These are phyloP conservation scores for Nigrospora sphaerica DNA, from an alignment of 2,329 filamentous ascomycete species.

Conservation along the genomic window DNA sequence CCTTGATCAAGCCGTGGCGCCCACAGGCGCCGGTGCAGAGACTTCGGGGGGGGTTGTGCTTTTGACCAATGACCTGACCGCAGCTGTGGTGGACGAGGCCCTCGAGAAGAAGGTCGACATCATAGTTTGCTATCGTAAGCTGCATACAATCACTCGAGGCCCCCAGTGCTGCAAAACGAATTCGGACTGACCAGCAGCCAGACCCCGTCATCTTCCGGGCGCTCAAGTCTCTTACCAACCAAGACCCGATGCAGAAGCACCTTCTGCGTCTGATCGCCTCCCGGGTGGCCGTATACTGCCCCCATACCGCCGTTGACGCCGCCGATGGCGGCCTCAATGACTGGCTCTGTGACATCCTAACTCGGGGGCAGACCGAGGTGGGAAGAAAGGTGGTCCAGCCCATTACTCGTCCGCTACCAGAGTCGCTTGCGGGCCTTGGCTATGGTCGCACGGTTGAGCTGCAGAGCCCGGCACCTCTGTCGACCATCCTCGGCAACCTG, in stretches of 20 bases:
- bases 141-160: neutral
- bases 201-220: conserved; percentile 95
- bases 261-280: conserved; percentile 75
- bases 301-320: conserved; percentile 91
- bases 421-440: conserved; percentile 38
- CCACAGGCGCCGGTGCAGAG: conserved; percentile 26
- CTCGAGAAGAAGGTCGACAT: conserved; percentile 69
- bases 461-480: conserved; percentile 26
- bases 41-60: conserved; percentile 31
- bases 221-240: conserved; percentile 79
- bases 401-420: conserved; percentile 30
- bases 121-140: conserved; percentile 80
- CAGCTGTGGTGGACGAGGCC: conserved; percentile 82
- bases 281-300: conserved; percentile 91
- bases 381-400: conserved; percentile 37
- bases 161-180: conserved; percentile 4
- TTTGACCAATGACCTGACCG: conserved; percentile 82
- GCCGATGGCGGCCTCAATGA: conserved; percentile 80
- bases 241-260: conserved; percentile 79
- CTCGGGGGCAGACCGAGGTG: conserved; percentile 34
- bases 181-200: conserved; percentile 24
- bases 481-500: conserved; percentile 42
- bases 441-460: conserved; percentile 46
- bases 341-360: conserved; percentile 86
- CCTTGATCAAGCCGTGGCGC: conserved; percentile 45